Conservation (phyloP, 257 asterid genomes). For the Salvia hispanica region DNA sequence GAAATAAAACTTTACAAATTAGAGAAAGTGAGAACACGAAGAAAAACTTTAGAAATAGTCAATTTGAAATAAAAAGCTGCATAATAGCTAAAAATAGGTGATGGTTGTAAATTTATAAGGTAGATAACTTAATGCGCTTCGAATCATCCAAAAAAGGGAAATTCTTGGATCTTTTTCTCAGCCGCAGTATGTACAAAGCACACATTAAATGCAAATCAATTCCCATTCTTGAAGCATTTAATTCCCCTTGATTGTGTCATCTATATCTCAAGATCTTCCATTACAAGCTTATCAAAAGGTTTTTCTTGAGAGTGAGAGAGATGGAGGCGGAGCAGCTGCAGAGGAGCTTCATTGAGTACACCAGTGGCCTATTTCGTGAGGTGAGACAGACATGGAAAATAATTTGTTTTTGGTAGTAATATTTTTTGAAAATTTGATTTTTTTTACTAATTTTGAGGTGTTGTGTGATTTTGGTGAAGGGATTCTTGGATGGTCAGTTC, state of each 20-base stretch:
- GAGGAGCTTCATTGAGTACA: conserved; percentile 59
- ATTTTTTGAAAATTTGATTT: too few relatives aligned
- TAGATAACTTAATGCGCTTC: neutral
- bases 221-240: conserved; percentile 15
- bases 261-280: conserved; percentile 22
- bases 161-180: neutral
- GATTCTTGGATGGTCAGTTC: conserved; percentile 73
- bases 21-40: neutral
- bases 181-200: neutral
- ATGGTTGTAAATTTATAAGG: neutral
- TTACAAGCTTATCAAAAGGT: neutral
- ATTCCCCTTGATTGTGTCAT: conserved; percentile 29
- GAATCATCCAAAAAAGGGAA: conserved; percentile 1
- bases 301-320: conserved; percentile 1
- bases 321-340: conserved; percentile 75
- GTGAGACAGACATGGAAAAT: conserved; percentile 35
- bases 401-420: neutral
- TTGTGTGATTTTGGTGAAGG: conserved; percentile 46
- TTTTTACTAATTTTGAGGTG: too few relatives aligned
- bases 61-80: conserved; percentile 19
- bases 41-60: neutral
- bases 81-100: neutral
- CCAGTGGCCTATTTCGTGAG: conserved; percentile 54
- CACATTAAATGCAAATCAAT: conserved; percentile 19
- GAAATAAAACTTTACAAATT: neutral